Percentiles rank a stretch among this genome's conserved stretches.
Evolutionary conservation across 1,284 basidiomycete genomes (phyloP).

Genomic region (Ceratobasidium papillatum): DNA sequence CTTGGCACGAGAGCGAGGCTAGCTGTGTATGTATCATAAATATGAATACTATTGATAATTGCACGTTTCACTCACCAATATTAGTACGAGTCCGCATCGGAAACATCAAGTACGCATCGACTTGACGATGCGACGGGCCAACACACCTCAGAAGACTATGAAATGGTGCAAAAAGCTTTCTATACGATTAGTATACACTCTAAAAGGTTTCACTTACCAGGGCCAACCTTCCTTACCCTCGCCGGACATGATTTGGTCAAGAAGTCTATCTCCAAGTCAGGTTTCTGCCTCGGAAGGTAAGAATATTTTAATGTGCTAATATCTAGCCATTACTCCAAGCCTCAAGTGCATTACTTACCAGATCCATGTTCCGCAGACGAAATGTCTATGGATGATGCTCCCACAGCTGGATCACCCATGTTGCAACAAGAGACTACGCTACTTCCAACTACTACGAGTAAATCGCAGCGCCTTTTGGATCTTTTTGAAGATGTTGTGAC

Average conservation of each 20-base stretch:
- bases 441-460: neutral
- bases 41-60: neutral
- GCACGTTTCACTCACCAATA: neutral
- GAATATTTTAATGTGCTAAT: neutral
- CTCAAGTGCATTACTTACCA: neutral
- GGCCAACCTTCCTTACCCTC: neutral
- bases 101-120: neutral
- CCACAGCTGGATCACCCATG: neutral
- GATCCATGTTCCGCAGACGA: neutral
- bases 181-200: neutral
- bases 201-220: neutral
- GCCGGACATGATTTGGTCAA: neutral
- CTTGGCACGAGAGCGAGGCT: neutral
- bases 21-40: neutral
- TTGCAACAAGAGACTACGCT: neutral
- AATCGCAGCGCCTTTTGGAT: neutral
- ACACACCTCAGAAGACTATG: neutral
- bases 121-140: neutral
- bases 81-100: neutral
- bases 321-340: neutral
- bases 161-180: neutral
- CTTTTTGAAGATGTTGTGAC: neutral
- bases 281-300: neutral
- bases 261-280: neutral
- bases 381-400: neutral